phyloP scores from a whole-genome alignment of 345 rosid species.

The Eutrema heterophyllum region DNA sequence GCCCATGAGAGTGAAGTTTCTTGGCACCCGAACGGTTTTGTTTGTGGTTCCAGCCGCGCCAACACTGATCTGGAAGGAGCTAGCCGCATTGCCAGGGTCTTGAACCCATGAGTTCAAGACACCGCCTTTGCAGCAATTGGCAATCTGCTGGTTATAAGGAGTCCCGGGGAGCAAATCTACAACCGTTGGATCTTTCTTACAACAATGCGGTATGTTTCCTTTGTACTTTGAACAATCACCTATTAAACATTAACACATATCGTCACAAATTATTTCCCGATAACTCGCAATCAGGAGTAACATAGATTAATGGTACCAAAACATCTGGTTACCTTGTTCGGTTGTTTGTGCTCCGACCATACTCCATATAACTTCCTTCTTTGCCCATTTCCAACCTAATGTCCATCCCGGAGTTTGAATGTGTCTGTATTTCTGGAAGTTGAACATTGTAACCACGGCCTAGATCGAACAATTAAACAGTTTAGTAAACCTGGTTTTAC shows the following conservation, averaged over 20 bases:
- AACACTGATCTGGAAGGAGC: slow-evolving; percentile 78
- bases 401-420: slow-evolving; percentile 88
- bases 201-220: slow-evolving; percentile 76
- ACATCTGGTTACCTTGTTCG: slow-evolving; percentile 50
- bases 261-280: not conserved
- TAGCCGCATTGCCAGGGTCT: slow-evolving; percentile 63
- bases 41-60: slow-evolving; percentile 87
- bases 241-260: not conserved
- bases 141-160: slow-evolving; percentile 80
- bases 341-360: slow-evolving; percentile 78
- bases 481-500: not conserved
- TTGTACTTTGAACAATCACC: slow-evolving; percentile 85
- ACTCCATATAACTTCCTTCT: slow-evolving; percentile 87
- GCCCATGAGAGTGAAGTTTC: slow-evolving; percentile 69
- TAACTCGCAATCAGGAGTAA: not conserved
- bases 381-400: slow-evolving; percentile 89
- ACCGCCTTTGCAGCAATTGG: slow-evolving; percentile 95
- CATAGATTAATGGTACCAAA: not conserved
- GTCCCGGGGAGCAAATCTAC: slow-evolving; percentile 87
- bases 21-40: slow-evolving; percentile 71
- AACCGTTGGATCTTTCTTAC: slow-evolving; percentile 73
- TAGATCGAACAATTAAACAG: slow-evolving; percentile 24
- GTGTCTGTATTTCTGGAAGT: slow-evolving; percentile 88
- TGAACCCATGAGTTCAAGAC: slow-evolving; percentile 78
- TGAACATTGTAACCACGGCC: slow-evolving; percentile 81